These are phyloP conservation scores for Ceratobasidium sp. DNA, from an alignment of 1,284 basidiomycete genomes.

Conservation along the genomic window DNA sequence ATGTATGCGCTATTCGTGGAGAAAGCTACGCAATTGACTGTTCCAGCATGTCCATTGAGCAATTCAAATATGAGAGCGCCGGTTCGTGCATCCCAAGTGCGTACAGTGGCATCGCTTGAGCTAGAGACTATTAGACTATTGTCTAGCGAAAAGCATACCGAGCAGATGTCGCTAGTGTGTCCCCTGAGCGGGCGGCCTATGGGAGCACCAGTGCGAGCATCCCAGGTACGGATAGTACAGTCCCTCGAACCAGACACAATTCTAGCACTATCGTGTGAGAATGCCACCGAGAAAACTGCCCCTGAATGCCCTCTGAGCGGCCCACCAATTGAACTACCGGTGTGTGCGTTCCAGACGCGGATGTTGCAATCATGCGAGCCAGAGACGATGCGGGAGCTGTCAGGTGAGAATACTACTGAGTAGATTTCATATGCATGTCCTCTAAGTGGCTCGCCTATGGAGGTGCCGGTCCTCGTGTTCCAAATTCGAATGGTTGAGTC, in stretches of 20 bases:
- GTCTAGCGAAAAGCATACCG: neutral
- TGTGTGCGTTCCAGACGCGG: no score
- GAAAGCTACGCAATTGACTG: no score
- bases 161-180: neutral
- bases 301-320: slow-evolving; percentile 8
- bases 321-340: no score
- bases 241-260: slow-evolving; percentile 39
- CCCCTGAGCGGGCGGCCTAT: neutral
- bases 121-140: neutral
- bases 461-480: neutral
- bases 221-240: slow-evolving; percentile 38
- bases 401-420: no score
- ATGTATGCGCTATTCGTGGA: neutral
- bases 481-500: neutral
- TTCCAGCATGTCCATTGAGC: no score
- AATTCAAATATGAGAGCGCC: no score
- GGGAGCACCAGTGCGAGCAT: slow-evolving; percentile 6
- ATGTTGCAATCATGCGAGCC: no score
- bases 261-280: neutral
- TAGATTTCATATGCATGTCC: neutral
- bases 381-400: no score
- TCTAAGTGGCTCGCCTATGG: no score
- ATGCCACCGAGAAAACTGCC: slow-evolving; percentile 6
- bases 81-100: neutral
- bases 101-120: neutral